These are phyloP conservation scores for Globisporangium acanthophoron DNA, from an alignment of 352 stramenopile genomes.

Conservation along the genomic window DNA sequence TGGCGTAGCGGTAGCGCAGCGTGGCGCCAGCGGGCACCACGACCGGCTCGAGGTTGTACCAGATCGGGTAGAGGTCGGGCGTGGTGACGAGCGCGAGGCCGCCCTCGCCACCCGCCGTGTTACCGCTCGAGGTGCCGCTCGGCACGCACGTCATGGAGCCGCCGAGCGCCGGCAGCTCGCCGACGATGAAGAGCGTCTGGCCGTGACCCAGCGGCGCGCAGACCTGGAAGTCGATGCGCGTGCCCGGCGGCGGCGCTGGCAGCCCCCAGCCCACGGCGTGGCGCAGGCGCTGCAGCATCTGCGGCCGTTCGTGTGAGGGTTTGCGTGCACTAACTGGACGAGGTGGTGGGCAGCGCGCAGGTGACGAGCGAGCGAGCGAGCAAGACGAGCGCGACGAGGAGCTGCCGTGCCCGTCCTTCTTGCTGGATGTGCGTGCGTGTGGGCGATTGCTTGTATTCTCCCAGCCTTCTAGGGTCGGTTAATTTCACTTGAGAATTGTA, in stretches of 20 bases:
- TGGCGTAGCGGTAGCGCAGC: constrained; percentile 81
- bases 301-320: not conserved
- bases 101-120: constrained; percentile 26
- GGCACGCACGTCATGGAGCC: constrained; percentile 52
- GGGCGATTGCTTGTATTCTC: not conserved
- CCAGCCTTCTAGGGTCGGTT: not conserved
- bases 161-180: constrained; percentile 62
- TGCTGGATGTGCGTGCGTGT: too few relatives aligned
- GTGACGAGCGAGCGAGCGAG: too few relatives aligned
- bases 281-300: constrained; percentile 79
- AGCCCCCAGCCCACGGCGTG: constrained; percentile 75
- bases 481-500: not conserved
- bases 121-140: constrained; percentile 25
- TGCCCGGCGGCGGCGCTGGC: constrained; percentile 46
- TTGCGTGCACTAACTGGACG: too few relatives aligned
- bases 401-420: too few relatives aligned
- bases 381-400: too few relatives aligned
- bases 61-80: constrained; percentile 83
- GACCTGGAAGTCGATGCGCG: constrained; percentile 80
- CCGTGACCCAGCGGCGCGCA: constrained; percentile 67
- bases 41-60: constrained; percentile 86
- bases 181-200: constrained; percentile 78
- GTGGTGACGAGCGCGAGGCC: constrained; percentile 82
- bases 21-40: constrained; percentile 51
- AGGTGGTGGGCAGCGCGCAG: too few relatives aligned